These are phyloP conservation scores for Phytophthora boehmeriae DNA, from an alignment of 352 stramenopile species.

Conservation along the genomic window DNA sequence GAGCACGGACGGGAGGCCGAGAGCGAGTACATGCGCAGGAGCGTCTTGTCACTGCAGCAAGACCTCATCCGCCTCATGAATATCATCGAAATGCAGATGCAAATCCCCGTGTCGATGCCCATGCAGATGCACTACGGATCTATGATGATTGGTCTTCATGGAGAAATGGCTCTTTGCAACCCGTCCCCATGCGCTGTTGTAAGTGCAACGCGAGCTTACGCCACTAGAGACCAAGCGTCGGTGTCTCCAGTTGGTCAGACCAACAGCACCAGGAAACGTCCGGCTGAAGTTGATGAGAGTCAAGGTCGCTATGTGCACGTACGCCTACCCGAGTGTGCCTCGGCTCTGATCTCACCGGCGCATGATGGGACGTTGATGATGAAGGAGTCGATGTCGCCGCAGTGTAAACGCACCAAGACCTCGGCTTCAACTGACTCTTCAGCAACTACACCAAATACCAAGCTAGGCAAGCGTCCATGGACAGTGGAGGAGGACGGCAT, in stretches of 20 bases:
- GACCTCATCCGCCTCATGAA: slow-evolving; percentile 78
- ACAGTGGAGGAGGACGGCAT: slow-evolving; percentile 63
- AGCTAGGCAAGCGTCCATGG: slow-evolving; percentile 76
- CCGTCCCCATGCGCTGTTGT: slow-evolving; percentile 9
- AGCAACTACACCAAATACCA: slow-evolving; percentile 22
- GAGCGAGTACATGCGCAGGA: slow-evolving; percentile 59
- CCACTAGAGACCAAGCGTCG: background rate
- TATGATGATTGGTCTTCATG: slow-evolving; percentile 5
- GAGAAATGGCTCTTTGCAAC: slow-evolving; percentile 17
- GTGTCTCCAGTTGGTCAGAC: slow-evolving; percentile 1
- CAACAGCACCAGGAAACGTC: slow-evolving; percentile 12
- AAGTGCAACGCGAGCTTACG: slow-evolving; percentile 9
- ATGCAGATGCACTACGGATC: slow-evolving; percentile 14
- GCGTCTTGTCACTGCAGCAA: slow-evolving; percentile 71
- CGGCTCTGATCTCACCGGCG: slow-evolving; percentile 33
- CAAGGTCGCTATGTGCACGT: background rate
- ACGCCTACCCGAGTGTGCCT: slow-evolving; percentile 11
- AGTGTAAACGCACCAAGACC: slow-evolving; percentile 65
- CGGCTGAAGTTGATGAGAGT: slow-evolving; percentile 1
- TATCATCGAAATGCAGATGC: slow-evolving; percentile 82
- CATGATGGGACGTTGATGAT: slow-evolving; percentile 9
- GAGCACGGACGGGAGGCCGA: slow-evolving; percentile 44
- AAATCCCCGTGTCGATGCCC: slow-evolving; percentile 48
- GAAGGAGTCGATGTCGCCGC: slow-evolving; percentile 57
- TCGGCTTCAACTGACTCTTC: slow-evolving; percentile 6